Evolutionary conservation across 441 rosid genomes (phyloP), one percentile per base, ranked within the genome.

Genomic region (Arabidopsis hybrid): DNA sequence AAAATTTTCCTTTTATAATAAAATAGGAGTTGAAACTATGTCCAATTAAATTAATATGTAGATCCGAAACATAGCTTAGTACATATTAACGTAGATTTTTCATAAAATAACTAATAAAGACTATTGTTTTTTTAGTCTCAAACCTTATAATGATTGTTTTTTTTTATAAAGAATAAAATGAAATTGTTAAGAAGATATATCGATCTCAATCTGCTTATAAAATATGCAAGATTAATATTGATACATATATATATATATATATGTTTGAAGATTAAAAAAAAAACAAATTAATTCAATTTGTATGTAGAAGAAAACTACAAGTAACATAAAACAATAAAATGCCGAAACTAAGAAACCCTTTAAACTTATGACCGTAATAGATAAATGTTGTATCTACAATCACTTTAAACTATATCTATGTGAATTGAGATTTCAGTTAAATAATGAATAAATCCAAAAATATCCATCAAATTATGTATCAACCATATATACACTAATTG

Each of bases 21-120:
- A 72, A 64, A 10, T 71, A 70, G 80, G 76, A 77, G 80, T 77
- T 71, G 76, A 77, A 77, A 65, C 62, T 71, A 50, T 65, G 58
- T 58, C 34, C 53, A 29, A 4, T 45, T 52, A 16, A 42, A 40
- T 13, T 53, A n/a, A 8, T 34, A 50, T n/a, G 16, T 65, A 65
- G 49, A 61, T 66, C 6, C 3, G 60, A 34, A 71, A 40, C 72
- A 58, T 50, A 69, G 52, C 45, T 55, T 55, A 40, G 26, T 49
- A 38, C 67, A 57, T 39, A 57, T 49, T 0, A 60, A 65, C 18
- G 12, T 40, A 57, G 9, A 0, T 11, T 58, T 36, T 49, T 21
- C 51, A 35, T 63, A 10, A 18, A 29, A 11, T 5, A 56, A 29
- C 13, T 34, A 42, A 32, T 21, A 31, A 47, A 57, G 32, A 60